A percentile compares a stretch with the other conserved stretches of the same genome.
Conservation (phyloP, 148 eudicot genomes). For the Vaccinium macrocarpon region DNA sequence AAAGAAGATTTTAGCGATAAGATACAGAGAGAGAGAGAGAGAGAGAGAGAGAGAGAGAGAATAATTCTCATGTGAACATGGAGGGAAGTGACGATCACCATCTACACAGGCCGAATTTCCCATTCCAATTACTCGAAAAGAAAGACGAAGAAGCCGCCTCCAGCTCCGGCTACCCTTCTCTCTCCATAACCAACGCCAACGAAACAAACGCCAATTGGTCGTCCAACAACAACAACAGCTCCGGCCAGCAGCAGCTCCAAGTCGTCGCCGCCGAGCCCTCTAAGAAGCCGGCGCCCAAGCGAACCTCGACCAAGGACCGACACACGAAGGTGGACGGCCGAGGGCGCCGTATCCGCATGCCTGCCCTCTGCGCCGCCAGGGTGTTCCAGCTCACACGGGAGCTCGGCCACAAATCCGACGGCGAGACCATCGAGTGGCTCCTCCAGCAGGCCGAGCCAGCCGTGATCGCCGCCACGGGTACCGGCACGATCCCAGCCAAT, state of each 20-base stretch:
- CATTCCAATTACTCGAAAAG: slow-evolving; percentile 78
- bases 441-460: slow-evolving; percentile 94
- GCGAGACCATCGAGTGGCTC: slow-evolving; percentile 96
- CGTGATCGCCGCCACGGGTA: slow-evolving; percentile 94
- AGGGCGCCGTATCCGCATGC: slow-evolving; percentile 94
- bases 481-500: slow-evolving; percentile 96
- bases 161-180: slow-evolving; percentile 46
- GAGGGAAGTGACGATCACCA: slow-evolving; percentile 54
- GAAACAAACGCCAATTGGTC: slow-evolving; percentile 15
- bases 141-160: slow-evolving; percentile 69
- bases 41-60: neutral
- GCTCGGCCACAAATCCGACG: slow-evolving; percentile 91
- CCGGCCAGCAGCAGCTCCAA: slow-evolving; percentile 9
- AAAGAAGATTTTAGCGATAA: neutral
- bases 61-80: slow-evolving; percentile 36
- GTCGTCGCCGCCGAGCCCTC: slow-evolving; percentile 27
- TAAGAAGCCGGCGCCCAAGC: slow-evolving; percentile 63
- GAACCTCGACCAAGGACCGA: slow-evolving; percentile 83
- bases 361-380: slow-evolving; percentile 91
- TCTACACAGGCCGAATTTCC: slow-evolving; percentile 63
- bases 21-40: neutral
- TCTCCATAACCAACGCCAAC: slow-evolving; percentile 48
- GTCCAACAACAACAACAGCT: neutral
- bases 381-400: slow-evolving; percentile 94
- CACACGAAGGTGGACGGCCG: slow-evolving; percentile 99